Base-by-base conservation (phyloP, 2,329 filamentous ascomycete genomes). In the Fusarium neocosmosporiellum region DNA sequence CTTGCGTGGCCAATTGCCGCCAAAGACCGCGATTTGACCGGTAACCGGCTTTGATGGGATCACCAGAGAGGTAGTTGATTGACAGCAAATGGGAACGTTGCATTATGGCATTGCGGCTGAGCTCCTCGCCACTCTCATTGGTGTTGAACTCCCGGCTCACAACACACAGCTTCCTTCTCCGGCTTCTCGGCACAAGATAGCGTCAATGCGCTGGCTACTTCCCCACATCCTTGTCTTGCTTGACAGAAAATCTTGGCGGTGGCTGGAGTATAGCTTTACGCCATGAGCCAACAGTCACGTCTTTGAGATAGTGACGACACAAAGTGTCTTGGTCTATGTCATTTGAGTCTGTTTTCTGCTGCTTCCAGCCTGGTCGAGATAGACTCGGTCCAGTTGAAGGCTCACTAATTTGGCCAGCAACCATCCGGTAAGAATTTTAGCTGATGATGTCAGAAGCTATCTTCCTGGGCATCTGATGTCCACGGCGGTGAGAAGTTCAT, bases 301-400 rank as follows among this genome's bases (percentile, higher is more conserved):
- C 43, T 46, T 66, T 65, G 62, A 53, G n/a, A 68, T 70, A 74
- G 55, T 74, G 63, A 65, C 60, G 71, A 43, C 36, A 66, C 67
- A 3, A 5, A 20, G 58, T 7, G n/a, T 62, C 69, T 74, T 74
- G 72, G 72, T 31, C 66, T 66, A 74, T 72, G 72, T 74, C 67
- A 75, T n/a, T 71, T 71, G 72, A 73, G 63, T 75, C 62, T 73
- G 46, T 31, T 41, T 50, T 16, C 9, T 31, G 41, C 60, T 59
- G 22, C 55, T 53, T 63, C 55, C 48, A 66, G 67, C 50, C 33
- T 67, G 63, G 70, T 64, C 50, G 31, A 59, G 10, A 37, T 58
- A 33, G 9, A 63, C 66, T 46, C 43, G 9, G 33, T 13, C 36
- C 43, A 72, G 9, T 31, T 31, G 29, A 31, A 31, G 29, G 6